Conservation (phyloP, 768 basidiomycete species). For the Tulasnella sp. region DNA sequence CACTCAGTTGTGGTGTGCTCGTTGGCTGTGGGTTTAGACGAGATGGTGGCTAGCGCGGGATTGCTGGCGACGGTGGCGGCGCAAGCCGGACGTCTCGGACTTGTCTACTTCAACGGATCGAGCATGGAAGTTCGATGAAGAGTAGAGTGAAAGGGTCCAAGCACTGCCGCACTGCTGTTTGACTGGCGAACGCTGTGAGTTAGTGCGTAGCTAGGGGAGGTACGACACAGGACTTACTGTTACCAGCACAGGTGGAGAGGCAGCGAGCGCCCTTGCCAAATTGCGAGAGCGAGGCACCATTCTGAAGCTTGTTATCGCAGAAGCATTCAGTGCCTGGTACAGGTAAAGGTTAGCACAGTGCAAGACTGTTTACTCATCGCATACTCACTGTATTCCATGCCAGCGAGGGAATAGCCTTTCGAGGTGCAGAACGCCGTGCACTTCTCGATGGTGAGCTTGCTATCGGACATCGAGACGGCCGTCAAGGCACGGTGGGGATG, state of each 20-base stretch:
- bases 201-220: too few species aligned
- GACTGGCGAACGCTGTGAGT: too few species aligned
- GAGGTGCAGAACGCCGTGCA: constrained; percentile 1
- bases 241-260: not conserved
- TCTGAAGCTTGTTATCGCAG: not conserved
- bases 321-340: not conserved
- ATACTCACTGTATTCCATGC: not conserved
- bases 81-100: too few species aligned
- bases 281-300: not conserved
- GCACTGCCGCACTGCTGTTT: too few species aligned
- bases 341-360: not conserved
- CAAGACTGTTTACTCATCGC: too few species aligned
- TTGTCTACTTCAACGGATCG: too few species aligned
- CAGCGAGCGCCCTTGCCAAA: not conserved
- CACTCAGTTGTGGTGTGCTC: too few species aligned
- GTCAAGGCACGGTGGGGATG: not conserved
- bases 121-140: too few species aligned
- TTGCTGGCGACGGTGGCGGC: too few species aligned
- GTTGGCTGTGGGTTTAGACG: too few species aligned
- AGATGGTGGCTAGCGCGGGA: too few species aligned
- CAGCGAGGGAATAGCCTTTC: not conserved
- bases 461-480: not conserved
- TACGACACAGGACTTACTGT: not conserved
- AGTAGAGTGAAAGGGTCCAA: too few species aligned
- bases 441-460: not conserved